Evolutionary conservation across 176 grass and related monocot species (phyloP).

Genomic region (Ensete glaucum): DNA sequence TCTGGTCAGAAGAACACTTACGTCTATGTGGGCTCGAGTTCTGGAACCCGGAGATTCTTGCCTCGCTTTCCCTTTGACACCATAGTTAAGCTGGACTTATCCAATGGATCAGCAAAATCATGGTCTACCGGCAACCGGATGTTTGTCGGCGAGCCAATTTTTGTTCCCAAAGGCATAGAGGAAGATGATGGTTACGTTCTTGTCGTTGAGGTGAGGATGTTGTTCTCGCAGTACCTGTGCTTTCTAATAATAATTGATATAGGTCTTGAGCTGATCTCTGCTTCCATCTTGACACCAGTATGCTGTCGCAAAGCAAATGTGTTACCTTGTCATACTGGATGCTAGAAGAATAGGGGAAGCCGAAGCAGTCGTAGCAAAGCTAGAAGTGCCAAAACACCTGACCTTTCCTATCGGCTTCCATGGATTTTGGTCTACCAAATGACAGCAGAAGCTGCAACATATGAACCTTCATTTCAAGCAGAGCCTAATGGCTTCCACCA

Average conservation of each 20-base stretch:
- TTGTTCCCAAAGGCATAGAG: constrained; percentile 31
- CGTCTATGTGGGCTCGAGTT: constrained; percentile 41
- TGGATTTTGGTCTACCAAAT: constrained; percentile 66
- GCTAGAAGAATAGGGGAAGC: constrained; percentile 63
- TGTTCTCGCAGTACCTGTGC: no score
- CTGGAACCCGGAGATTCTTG: constrained; percentile 53
- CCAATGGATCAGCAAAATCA: constrained; percentile 21
- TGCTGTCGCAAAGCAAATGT: constrained; percentile 56
- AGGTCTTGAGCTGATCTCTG: neutral
- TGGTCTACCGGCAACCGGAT: constrained; percentile 44
- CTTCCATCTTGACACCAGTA: constrained; percentile 36
- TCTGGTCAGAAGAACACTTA: constrained; percentile 44
- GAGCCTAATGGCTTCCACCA: no score
- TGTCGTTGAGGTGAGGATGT: constrained; percentile 56
- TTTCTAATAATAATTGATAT: no score
- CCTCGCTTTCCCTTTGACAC: constrained; percentile 78
- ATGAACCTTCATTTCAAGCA: neutral
- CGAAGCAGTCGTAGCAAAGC: constrained; percentile 50
- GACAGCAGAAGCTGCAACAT: neutral
- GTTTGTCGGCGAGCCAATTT: constrained; percentile 79
- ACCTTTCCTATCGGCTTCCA: constrained; percentile 92
- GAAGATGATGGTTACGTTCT: constrained; percentile 85
- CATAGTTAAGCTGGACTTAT: constrained; percentile 47
- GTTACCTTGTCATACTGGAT: constrained; percentile 63
- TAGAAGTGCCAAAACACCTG: constrained; percentile 69